These are phyloP conservation scores for Metschnikowia proteae DNA, from an alignment of 805 yeast species.

Conservation along the genomic window DNA sequence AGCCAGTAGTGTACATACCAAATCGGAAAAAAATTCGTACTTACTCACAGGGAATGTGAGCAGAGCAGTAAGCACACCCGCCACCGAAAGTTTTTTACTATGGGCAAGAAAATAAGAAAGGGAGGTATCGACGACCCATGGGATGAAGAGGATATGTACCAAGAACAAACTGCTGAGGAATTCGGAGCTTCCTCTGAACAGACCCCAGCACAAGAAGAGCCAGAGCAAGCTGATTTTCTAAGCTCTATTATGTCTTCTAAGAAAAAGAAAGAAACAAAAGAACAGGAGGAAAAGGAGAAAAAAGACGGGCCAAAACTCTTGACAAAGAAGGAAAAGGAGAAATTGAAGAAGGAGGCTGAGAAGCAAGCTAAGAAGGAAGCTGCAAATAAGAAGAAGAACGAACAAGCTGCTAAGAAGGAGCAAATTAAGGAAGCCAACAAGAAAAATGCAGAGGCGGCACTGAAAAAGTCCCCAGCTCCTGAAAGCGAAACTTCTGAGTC, in stretches of 20 bases:
- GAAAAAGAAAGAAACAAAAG: constrained; percentile 69
- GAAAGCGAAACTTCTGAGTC: constrained; percentile 30
- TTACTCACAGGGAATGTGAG: background rate
- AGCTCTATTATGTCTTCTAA: constrained; percentile 77
- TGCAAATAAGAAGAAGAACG: constrained; percentile 80
- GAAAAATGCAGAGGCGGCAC: constrained; percentile 40
- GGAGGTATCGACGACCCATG: constrained; percentile 60
- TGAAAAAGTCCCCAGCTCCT: constrained; percentile 21
- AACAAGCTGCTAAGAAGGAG: constrained; percentile 56
- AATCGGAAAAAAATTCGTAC: constrained; percentile 8
- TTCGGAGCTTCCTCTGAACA: constrained; percentile 26
- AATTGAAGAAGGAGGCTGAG: constrained; percentile 89
- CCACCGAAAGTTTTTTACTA: constrained; percentile 8
- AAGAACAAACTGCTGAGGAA: constrained; percentile 36
- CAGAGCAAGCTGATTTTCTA: constrained; percentile 55
- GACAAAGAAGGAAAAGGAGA: constrained; percentile 91
- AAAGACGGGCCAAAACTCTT: constrained; percentile 69
- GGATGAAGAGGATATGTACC: constrained; percentile 66
- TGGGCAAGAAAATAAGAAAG: constrained; percentile 54
- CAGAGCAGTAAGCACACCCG: background rate
- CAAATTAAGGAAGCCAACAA: constrained; percentile 49
- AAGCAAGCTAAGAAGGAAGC: constrained; percentile 88
- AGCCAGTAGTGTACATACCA: constrained; percentile 7
- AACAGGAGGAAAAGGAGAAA: constrained; percentile 50
- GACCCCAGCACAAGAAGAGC: constrained; percentile 6